Conservation (phyloP, 805 yeast genomes). For the Lachancea mirantina region DNA sequence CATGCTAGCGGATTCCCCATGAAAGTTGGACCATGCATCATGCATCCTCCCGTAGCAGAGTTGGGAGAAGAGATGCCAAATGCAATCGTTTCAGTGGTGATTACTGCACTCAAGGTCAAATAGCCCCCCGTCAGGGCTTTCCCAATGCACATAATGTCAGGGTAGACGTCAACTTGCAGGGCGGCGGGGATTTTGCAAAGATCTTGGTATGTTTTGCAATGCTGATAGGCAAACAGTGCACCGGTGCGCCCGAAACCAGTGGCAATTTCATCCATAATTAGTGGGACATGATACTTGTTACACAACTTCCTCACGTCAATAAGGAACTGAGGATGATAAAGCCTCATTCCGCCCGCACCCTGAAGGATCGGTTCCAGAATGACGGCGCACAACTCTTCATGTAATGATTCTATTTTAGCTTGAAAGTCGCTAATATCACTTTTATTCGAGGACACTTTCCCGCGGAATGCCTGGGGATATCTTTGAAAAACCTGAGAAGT, state of each 20-base stretch:
- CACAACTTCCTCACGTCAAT: constrained; percentile 30
- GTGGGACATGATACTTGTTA: constrained; percentile 25
- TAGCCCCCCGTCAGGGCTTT: constrained; percentile 27
- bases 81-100: constrained; percentile 15
- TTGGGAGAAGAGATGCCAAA: constrained; percentile 14
- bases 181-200: constrained; percentile 7
- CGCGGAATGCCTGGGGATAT: constrained; percentile 7
- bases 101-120: constrained; percentile 20
- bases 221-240: constrained; percentile 29
- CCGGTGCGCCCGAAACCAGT: constrained; percentile 35
- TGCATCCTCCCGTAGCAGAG: constrained; percentile 16
- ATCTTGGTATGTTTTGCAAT: constrained; percentile 14
- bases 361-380: constrained; percentile 34
- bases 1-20: constrained; percentile 27
- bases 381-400: constrained; percentile 31
- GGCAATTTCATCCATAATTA: constrained; percentile 34
- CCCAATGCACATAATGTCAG: constrained; percentile 23
- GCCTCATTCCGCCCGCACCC: constrained; percentile 35
- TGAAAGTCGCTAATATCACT: constrained; percentile 17
- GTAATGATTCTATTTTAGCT: constrained; percentile 21
- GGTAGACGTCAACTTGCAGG: constrained; percentile 14
- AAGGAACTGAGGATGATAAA: constrained; percentile 31
- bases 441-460: constrained; percentile 8
- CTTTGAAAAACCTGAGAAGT: constrained; percentile 10
- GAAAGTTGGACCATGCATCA: constrained; percentile 29